A percentile compares a stretch with the other conserved stretches of the same genome.
Evolutionary conservation across 2,329 filamentous ascomycete species (phyloP).

Genomic region (Fusarium circinatum): DNA sequence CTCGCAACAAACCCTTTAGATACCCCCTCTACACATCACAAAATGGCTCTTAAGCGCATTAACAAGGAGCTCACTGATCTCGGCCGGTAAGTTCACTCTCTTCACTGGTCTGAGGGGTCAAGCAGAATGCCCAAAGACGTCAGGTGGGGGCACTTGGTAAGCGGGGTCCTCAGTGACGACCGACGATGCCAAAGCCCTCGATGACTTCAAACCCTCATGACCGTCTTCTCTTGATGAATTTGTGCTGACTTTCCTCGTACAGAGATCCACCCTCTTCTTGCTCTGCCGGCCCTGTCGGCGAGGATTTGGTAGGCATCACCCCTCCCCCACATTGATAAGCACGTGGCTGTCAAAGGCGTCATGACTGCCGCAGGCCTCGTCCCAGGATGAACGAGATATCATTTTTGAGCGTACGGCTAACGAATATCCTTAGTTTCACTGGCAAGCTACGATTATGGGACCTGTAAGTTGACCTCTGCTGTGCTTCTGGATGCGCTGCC

Average conservation of each 20-base stretch:
- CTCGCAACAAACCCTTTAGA: conserved; percentile 42
- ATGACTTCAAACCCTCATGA: conserved; percentile 10
- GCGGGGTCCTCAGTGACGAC: conserved; percentile 48
- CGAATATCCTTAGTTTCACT: conserved; percentile 81
- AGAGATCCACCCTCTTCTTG: conserved; percentile 99
- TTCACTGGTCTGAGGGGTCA: conserved; percentile 38
- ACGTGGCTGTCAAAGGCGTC: conserved; percentile 26
- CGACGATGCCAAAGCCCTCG: conserved; percentile 25
- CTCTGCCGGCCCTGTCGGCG: conserved; percentile 95
- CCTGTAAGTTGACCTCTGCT: conserved; percentile 72
- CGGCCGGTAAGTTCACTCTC: conserved; percentile 74
- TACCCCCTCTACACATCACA: conserved; percentile 48
- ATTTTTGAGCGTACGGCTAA: conserved; percentile 37
- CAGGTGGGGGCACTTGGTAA: conserved; percentile 51
- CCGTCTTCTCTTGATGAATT: neutral
- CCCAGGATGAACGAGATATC: neutral
- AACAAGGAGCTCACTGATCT: conserved; percentile 94
- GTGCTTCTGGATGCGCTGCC: neutral
- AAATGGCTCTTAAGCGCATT: conserved; percentile 92
- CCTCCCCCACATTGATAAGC: conserved; percentile 41
- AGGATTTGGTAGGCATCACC: conserved; percentile 86
- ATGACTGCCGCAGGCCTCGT: conserved; percentile 21
- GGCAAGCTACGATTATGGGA: conserved; percentile 99
- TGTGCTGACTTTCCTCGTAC: conserved; percentile 42
- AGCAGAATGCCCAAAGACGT: conserved; percentile 44